Base-by-base conservation (phyloP, 2,329 filamentous ascomycete genomes). In the Chaetomiaceae sp. region DNA sequence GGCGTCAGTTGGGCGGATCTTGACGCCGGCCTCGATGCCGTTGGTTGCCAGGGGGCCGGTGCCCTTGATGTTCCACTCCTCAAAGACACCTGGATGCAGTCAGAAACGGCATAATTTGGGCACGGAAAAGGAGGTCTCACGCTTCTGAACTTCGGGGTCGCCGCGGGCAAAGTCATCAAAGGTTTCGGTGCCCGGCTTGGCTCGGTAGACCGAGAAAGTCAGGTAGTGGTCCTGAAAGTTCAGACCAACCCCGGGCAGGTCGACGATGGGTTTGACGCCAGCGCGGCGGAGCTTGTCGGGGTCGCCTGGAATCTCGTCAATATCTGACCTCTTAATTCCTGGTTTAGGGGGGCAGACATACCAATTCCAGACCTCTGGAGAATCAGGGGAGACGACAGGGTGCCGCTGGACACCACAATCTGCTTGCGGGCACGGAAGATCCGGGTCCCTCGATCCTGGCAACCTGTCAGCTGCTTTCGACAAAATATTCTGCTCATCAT, bases 101-200 rank as follows among this genome's bases (percentile, higher is more conserved):
- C 9, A 63, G 55, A 40, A 36, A 7, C 25, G 29, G 3, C 3
- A n/a, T 15, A 1, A 11, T 33, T 31, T 23, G 7, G n/a, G 3
- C 23, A 14, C 3, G 6, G 22, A 15, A n/a, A 37, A 42, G 36
- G n/a, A 15, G 6, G 7, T 1, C 73, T 63, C 67, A 73, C 75
- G 69, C 71, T 89, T 86, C 68, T 92, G 88, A 0, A 84, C 77
- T 53, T 85, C 82, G 0, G 87, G 85, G 33, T 86, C 85, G 37
- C 88, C 88, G 45, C 88, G 81, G 8, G 85, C 78, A 65, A 91
- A 91, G 67, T 91, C 88, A 63, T 91, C 88, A 59, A 92, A 92
- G 11, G 82, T 87, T 66, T 92, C 88, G 0, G 83, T 83, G 5
- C 85, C 82, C 6, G 87, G 87, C 72, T 88, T 89, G 17, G 87